Base-by-base conservation (phyloP, 2,329 filamentous ascomycete genomes). In the Ceratocystis harringtonii region DNA sequence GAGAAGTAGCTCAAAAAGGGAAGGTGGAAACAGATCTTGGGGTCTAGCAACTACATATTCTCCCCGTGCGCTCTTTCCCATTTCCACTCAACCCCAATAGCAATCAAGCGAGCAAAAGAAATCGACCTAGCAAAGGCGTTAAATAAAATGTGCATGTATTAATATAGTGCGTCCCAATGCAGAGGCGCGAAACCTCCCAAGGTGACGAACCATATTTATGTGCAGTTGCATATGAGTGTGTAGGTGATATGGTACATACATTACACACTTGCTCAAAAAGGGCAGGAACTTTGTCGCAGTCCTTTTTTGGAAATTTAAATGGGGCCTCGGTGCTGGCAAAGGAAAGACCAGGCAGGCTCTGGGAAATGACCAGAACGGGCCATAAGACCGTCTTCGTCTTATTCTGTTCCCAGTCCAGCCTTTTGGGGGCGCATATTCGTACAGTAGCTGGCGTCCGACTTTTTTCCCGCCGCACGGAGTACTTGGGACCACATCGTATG, bases 391-490 rank as follows among this genome's bases (percentile, higher is more conserved):
- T 30, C 48, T 52, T 52, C 36, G 36, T 41, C 36, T 41, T 41
- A 41, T 41, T 41, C 2, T 41, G 36, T 12, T 61, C 36, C 10
- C 6, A 36, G 12, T 22, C 48, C 30, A n/a, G 25, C 32, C 41
- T 61, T 45, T 25, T 44, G 41, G 15, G 32, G 58, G 25, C 36
- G 32, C 41, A 22, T 25, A 17, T 30, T 30, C 22, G 12, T 41
- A 25, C 58, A 43, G 58, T 25, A 50, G 15, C 61, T 48, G 36
- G 36, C 61, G 61, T 62, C 25, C 36, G 19, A 30, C 10, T 17
- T 62, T 43, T 22, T 62, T 48, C 32, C 48, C 32, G 61, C 43
- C 43, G 61, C 61, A 62, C 61, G 61, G 61, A 45, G 61, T 62
- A 62, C 61, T 62, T 62, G 25, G 15, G 22, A 44, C 22, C 8